A percentile compares a stretch with the other conserved stretches of the same genome.
Evolutionary conservation across 1,139 yeast genomes (phyloP).

Genomic region (Pichia sp.): DNA sequence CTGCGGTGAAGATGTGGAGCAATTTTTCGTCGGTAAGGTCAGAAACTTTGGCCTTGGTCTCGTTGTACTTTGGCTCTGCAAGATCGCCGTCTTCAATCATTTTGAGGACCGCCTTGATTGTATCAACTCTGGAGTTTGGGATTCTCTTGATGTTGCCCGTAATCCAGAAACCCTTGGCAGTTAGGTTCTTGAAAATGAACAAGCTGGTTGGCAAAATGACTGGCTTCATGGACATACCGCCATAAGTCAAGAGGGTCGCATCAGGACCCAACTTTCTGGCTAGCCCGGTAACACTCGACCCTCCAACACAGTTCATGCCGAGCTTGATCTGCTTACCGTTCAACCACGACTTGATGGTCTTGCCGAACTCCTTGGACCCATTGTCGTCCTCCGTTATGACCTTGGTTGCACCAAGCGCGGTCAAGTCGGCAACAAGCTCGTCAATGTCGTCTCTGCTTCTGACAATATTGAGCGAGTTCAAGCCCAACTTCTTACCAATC

Average conservation of each 20-base stretch:
- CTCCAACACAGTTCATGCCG: constrained; percentile 92
- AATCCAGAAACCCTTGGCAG: constrained; percentile 91
- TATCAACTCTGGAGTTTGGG: constrained; percentile 55
- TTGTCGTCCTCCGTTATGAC: constrained; percentile 88
- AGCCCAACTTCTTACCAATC: constrained; percentile 70
- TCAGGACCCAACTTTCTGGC: constrained; percentile 70
- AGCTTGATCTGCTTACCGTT: constrained; percentile 58
- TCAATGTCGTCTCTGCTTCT: constrained; percentile 78
- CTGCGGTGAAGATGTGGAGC: constrained; percentile 47
- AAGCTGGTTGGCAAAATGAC: constrained; percentile 82
- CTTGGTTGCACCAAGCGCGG: constrained; percentile 71
- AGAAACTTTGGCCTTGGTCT: constrained; percentile 40
- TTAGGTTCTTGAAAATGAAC: constrained; percentile 83
- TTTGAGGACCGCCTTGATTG: constrained; percentile 57
- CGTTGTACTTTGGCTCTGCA: constrained; percentile 55
- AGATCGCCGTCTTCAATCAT: constrained; percentile 63
- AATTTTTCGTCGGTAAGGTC: constrained; percentile 47
- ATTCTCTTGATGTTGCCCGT: constrained; percentile 68
- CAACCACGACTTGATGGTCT: constrained; percentile 59
- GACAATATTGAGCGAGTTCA: constrained; percentile 80
- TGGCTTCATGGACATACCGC: constrained; percentile 97
- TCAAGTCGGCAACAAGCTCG: constrained; percentile 54
- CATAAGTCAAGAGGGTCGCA: constrained; percentile 81
- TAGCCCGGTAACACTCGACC: constrained; percentile 71
- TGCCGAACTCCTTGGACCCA: constrained; percentile 58